Evolutionary conservation across 176 grass and related monocot species (phyloP).

Genomic region (Aegilops longissima): DNA sequence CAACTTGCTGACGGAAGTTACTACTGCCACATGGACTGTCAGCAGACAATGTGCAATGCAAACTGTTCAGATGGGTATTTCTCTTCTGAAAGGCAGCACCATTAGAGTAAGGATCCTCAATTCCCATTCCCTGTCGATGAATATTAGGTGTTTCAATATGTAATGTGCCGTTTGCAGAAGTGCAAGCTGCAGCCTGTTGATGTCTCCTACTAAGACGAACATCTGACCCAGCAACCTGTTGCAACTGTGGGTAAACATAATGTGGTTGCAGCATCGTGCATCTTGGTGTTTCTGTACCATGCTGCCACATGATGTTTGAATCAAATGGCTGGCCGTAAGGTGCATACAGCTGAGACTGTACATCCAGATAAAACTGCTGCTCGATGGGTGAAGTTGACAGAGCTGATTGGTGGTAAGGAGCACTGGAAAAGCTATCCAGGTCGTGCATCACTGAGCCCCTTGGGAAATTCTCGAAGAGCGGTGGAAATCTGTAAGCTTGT

Average conservation of each 20-base stretch:
- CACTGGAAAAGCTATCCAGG: background rate
- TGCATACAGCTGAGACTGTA: slow-evolving; percentile 23
- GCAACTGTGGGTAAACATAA: slow-evolving; percentile 40
- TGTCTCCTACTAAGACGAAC: slow-evolving; percentile 32
- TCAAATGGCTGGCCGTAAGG: slow-evolving; percentile 30
- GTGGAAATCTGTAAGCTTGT: slow-evolving; percentile 20
- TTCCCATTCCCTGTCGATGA: slow-evolving; percentile 19
- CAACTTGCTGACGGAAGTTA: slow-evolving; percentile 24
- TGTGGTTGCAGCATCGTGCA: slow-evolving; percentile 24
- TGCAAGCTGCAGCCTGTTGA: background rate
- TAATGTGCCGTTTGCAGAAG: background rate
- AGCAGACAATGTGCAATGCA: slow-evolving; percentile 27
- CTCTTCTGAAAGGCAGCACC: slow-evolving; percentile 21
- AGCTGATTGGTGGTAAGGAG: slow-evolving; percentile 29
- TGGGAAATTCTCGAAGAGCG: slow-evolving; percentile 18
- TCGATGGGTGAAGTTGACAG: slow-evolving; percentile 21
- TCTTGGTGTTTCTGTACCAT: slow-evolving; percentile 33
- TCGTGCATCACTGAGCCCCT: slow-evolving; percentile 14
- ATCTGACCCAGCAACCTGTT: slow-evolving; percentile 38
- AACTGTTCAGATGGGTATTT: slow-evolving; percentile 25
- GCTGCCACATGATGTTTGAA: slow-evolving; percentile 38
- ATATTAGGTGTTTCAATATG: slow-evolving; percentile 28
- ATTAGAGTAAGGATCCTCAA: slow-evolving; percentile 26
- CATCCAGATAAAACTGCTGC: slow-evolving; percentile 37
- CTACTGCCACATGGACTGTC: slow-evolving; percentile 34